Evolutionary conservation across 2,329 filamentous ascomycete species (phyloP), one percentile per base, ranked within the genome.

Genomic region (Venturia asperata): DNA sequence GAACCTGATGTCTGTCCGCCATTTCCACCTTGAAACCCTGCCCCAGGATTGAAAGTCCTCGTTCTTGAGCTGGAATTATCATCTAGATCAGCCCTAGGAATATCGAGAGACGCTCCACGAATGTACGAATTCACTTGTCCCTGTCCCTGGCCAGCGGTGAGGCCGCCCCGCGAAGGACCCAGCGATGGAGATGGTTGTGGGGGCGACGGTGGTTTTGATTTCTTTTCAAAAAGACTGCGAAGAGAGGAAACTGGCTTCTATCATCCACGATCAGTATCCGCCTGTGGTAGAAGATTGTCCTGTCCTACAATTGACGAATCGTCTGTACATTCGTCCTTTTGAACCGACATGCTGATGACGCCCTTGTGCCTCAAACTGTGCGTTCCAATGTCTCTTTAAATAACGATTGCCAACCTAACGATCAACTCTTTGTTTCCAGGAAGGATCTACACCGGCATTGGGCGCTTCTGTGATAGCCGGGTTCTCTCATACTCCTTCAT

Each of bases 221-320:
- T 61, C 39, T 65, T 65, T 79, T 94, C 90, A 74, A 93, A 94
- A 71, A 89, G 87, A 68, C 89, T 90, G 67, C 87, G 84, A 67
- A 94, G 80, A 63, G 90, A 92, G 63, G 90, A 94, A 62, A 94
- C 90, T 34, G 91, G 89, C 79, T 87, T 90, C 88, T 91, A 49
- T 17, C 45, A 30, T 34, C 2, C 37, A 21, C 3, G 62, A 67
- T 73, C 62, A 72, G 68, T 56, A 68, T 52, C 43, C 34, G 64
- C 56, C 66, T 45, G 21, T 37, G 34, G 58, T 62, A 62, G 19
- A 60, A 65, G 37, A 58, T 34, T 37, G 24, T 24, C 37, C 27
- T 21, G n/a, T 24, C 86, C 76, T 76, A 90, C 87, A 71, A 92
- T 86, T 68, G 90, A 92, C 66, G 88, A 88, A 78, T 83, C 88